A percentile compares a stretch with the other conserved stretches of the same genome.
These are phyloP conservation scores for Farysia itapuensis DNA, from an alignment of 1,284 basidiomycete species.

Conservation along the genomic window DNA sequence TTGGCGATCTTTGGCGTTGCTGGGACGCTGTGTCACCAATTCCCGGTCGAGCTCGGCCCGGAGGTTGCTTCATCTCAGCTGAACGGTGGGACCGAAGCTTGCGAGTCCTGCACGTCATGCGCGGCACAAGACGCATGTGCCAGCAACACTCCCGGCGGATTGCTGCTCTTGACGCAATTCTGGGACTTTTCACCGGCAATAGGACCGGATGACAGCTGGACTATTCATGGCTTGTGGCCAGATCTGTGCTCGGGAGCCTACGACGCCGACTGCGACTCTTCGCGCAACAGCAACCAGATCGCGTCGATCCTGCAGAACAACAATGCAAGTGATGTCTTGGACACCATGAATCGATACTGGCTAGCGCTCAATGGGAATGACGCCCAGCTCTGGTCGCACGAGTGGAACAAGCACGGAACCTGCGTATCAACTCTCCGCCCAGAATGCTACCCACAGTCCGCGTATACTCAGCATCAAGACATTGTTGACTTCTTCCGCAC, in stretches of 20 bases:
- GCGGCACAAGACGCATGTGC: conserved; percentile 17
- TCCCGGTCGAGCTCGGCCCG: too few relatives aligned
- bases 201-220: conserved; percentile 35
- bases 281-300: conserved; percentile 30
- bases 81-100: conserved; percentile 7
- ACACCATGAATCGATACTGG: conserved; percentile 45
- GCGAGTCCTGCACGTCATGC: conserved; percentile 19
- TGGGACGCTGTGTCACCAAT: too few relatives aligned
- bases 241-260: conserved; percentile 36
- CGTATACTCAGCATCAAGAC: conserved; percentile 14
- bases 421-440: conserved; percentile 38
- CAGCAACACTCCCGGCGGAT: conserved; percentile 39
- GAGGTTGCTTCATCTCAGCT: too few relatives aligned
- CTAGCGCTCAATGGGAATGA: conserved; percentile 32
- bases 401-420: conserved; percentile 40
- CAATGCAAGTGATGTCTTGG: conserved; percentile 10
- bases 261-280: conserved; percentile 26
- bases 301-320: conserved; percentile 8
- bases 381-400: conserved; percentile 31
- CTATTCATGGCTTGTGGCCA: conserved; percentile 43
- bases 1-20: too few relatives aligned
- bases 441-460: conserved; percentile 16
- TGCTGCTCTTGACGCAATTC: conserved; percentile 38
- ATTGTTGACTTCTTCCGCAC: conserved; percentile 42
- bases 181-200: conserved; percentile 42